A percentile compares a stretch with the other conserved stretches of the same genome.
These are phyloP conservation scores for Podila epicladia DNA, from an alignment of 192 early-diverging fungal genomes.

Conservation along the genomic window DNA sequence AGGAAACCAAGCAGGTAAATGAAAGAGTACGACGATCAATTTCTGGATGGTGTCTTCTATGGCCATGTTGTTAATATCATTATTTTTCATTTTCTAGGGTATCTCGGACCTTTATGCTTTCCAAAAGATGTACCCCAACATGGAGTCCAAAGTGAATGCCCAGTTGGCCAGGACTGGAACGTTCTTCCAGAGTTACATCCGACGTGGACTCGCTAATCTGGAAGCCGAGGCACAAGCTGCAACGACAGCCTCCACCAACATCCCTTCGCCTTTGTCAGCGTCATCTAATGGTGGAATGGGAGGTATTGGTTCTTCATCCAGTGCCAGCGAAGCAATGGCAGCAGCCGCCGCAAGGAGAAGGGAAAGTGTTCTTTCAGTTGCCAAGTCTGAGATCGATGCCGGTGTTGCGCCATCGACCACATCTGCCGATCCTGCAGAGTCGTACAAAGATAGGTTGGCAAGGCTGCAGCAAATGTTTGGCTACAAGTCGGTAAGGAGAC, in stretches of 20 bases:
- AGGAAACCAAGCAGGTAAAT: conserved; percentile 70
- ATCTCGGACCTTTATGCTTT: conserved; percentile 82
- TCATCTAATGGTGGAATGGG: conserved; percentile 5
- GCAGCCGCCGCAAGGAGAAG: conserved; percentile 21
- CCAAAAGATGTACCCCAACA: conserved; percentile 75
- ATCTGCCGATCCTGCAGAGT: conserved; percentile 32
- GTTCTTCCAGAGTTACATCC: conserved; percentile 82
- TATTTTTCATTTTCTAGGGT: conserved; percentile 52
- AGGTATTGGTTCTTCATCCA: conserved; percentile 7
- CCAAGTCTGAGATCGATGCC: conserved; percentile 8
- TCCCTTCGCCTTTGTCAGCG: neutral
- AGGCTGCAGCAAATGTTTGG: conserved; percentile 71
- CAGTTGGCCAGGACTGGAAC: conserved; percentile 69
- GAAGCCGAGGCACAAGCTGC: conserved; percentile 58
- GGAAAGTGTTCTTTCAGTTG: conserved; percentile 27
- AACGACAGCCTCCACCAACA: conserved; percentile 1
- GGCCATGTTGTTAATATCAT: neutral
- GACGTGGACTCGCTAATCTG: conserved; percentile 68
- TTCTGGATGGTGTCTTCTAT: neutral
- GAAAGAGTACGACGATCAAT: neutral
- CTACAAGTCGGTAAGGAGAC: conserved; percentile 34
- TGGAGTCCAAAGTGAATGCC: conserved; percentile 67
- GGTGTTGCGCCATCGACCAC: neutral
- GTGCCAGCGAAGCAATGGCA: neutral
- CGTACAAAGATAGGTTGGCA: conserved; percentile 64